Base-by-base conservation (phyloP, 805 yeast species). In the Metschnikowia gelsemii region DNA sequence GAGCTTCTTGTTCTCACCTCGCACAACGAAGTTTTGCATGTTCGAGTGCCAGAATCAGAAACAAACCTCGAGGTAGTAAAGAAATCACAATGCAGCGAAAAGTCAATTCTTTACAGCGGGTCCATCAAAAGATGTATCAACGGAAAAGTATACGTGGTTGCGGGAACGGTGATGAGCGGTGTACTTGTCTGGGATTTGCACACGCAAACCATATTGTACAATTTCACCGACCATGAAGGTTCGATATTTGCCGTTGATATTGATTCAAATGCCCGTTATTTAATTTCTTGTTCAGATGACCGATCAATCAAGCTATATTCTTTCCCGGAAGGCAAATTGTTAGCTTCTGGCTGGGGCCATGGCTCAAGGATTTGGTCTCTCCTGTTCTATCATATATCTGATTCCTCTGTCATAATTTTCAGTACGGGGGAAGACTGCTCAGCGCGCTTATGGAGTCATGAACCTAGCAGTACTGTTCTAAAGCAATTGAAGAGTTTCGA, bases 341-440 rank as follows among this genome's bases (percentile, higher is more conserved):
- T 85, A 28, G 84, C 91, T 1, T 77, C 81, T 20, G 97, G 96
- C 0, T 93, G 97, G 97, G 99, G 98, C 11, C 99, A 93, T 58
- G 82, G 85, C 1, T 91, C 98, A 0, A 76, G 99, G 57, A 90
- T 93, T 29, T 93, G 99, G 99, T 75, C 77, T 31, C 66, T 91
- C 32, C 72, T 71, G 36, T 87, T 87, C 56, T 75, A 68, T 43
- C 64, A 65, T 5, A 51, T 46, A n/a, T 50, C 56, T 50, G 60
- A 65, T 4, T 26, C 40, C 12, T 20, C 35, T 3, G 42, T 58
- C 2, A 51, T 38, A 24, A 66, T 87, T 12, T 80, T 95, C 60
- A 79, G 82, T 19, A 82, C 95, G 5, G 99, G 75, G 5, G 75
- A 93, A 60, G 99, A 93, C 61, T 79, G 90, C 52, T 82, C 96